phyloP scores from a whole-genome alignment of 108 stramenopile genomes.

The Licmophora abbreviata region DNA sequence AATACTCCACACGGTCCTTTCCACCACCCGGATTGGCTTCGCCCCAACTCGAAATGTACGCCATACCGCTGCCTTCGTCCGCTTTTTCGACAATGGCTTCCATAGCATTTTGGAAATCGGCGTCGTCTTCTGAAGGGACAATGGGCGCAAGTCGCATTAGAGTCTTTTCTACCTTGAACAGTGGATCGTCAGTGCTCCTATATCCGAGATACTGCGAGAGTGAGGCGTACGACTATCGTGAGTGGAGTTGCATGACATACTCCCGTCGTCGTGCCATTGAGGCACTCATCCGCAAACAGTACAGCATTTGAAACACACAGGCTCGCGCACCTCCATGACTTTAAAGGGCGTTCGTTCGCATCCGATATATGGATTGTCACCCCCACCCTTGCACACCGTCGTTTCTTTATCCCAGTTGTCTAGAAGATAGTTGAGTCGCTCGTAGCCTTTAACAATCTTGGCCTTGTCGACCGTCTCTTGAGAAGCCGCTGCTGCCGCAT shows the following conservation, averaged over 20 bases:
- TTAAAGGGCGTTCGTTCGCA: conserved; percentile 75
- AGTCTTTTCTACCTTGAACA: conserved; percentile 70
- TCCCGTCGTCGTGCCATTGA: too few relatives aligned
- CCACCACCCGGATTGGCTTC: conserved; percentile 81
- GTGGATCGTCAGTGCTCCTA: conserved; percentile 60
- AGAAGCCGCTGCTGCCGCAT: conserved; percentile 13
- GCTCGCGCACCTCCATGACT: conserved; percentile 79
- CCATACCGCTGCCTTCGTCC: conserved; percentile 65
- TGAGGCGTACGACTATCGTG: too few relatives aligned
- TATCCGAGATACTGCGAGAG: conserved; percentile 73
- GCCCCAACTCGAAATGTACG: conserved; percentile 77
- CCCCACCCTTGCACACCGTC: conserved; percentile 55
- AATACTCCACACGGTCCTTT: conserved; percentile 77
- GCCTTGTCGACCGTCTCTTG: conserved; percentile 58
- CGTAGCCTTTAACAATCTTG: conserved; percentile 63
- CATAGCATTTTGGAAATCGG: conserved; percentile 61
- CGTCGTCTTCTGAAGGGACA: conserved; percentile 39
- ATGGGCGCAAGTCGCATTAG: conserved; percentile 44
- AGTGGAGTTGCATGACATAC: too few relatives aligned
- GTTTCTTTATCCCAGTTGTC: conserved; percentile 82
- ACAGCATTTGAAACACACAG: too few relatives aligned
- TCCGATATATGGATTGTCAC: conserved; percentile 28
- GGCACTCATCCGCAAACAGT: too few relatives aligned
- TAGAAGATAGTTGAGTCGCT: conserved; percentile 59
- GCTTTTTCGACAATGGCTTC: conserved; percentile 48